phyloP scores from a whole-genome alignment of 148 eudicot species.

The Rheum nobile region DNA sequence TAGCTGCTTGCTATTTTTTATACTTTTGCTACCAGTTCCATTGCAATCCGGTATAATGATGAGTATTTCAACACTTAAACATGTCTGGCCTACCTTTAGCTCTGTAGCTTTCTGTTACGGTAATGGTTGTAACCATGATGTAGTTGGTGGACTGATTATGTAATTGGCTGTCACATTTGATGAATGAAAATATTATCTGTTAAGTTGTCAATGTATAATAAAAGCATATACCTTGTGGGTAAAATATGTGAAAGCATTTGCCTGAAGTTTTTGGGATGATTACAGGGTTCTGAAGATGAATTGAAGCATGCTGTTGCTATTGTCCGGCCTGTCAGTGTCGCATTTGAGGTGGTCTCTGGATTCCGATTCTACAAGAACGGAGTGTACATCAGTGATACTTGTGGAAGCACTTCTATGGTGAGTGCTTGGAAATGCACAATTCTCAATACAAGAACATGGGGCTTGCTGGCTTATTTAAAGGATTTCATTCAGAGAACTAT shows the following conservation, averaged over 20 bases:
- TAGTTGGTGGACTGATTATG: neutral
- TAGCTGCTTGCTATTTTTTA: neutral
- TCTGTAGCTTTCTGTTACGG: neutral
- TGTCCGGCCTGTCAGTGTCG: conserved; percentile 89
- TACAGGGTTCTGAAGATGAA: conserved; percentile 95
- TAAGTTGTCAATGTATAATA: neutral
- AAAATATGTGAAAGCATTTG: neutral
- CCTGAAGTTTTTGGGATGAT: conserved; percentile 4
- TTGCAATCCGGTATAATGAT: neutral
- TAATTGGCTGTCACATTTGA: neutral
- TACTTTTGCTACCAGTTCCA: neutral
- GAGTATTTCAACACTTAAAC: neutral
- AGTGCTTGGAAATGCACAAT: conserved; percentile 10
- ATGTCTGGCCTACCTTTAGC: neutral
- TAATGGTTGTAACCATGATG: neutral
- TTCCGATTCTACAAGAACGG: conserved; percentile 66
- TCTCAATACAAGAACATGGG: neutral
- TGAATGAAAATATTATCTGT: neutral
- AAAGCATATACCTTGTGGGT: neutral
- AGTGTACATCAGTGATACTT: conserved; percentile 73
- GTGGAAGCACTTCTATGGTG: conserved; percentile 85
- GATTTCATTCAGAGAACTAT: no score
- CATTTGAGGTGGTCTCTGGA: conserved; percentile 71
- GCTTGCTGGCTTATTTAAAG: no score
- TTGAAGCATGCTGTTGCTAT: conserved; percentile 85